Conservation (phyloP, 2,329 filamentous ascomycete genomes). For the Paecilomyces dactylethromorphus region DNA sequence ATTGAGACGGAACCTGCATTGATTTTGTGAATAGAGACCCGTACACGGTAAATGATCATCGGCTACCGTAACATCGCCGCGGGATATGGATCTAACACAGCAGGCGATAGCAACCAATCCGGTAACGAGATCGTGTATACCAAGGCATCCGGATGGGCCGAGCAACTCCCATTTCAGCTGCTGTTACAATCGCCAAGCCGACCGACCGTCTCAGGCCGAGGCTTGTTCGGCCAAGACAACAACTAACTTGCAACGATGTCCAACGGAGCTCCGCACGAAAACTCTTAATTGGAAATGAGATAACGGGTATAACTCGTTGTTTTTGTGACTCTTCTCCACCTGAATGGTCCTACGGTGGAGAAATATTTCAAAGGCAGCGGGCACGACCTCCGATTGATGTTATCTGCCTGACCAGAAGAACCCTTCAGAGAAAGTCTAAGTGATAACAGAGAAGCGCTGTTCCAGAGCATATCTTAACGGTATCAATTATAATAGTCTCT, state of each 20-base stretch:
- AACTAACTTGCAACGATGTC: neutral
- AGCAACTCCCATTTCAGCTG: neutral
- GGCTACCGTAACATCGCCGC: neutral
- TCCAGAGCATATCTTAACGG: no score
- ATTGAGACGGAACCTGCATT: neutral
- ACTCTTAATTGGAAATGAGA: neutral
- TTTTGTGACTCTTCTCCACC: no score
- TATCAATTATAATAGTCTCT: no score
- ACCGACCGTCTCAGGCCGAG: no score
- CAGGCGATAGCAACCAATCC: neutral
- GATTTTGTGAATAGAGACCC: neutral
- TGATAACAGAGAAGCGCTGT: no score
- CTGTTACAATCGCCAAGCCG: neutral
- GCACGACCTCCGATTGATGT: no score
- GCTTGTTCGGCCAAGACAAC: no score
- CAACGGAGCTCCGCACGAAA: neutral
- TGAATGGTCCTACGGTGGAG: no score
- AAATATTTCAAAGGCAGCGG: no score
- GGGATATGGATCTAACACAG: neutral
- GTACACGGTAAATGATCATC: neutral
- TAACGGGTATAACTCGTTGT: neutral
- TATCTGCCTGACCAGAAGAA: no score
- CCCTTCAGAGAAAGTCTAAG: no score
- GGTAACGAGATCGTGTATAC: neutral
- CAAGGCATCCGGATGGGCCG: neutral